Conservation (phyloP, 2,329 filamentous ascomycete genomes). For the Exophiala aquamarina region DNA sequence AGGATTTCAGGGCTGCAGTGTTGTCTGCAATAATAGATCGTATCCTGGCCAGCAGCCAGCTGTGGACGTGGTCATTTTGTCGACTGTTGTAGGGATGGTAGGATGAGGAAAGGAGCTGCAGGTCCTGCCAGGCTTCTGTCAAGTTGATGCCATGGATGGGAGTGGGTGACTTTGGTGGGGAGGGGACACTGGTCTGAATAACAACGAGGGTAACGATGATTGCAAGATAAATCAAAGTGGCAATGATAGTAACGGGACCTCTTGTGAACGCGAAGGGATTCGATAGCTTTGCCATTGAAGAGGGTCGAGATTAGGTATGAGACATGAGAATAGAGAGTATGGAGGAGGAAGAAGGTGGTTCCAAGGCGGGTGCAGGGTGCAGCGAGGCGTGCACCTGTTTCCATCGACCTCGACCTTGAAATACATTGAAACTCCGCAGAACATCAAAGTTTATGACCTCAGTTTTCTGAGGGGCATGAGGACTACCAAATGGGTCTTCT, state of each 20-base stretch:
- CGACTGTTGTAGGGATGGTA: slow-evolving; percentile 90
- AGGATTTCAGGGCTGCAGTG: slow-evolving; percentile 32
- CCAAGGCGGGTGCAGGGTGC: too few species aligned
- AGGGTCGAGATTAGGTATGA: neutral
- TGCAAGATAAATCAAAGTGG: slow-evolving; percentile 72
- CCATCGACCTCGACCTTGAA: too few species aligned
- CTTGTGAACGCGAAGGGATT: slow-evolving; percentile 72
- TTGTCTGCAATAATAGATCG: slow-evolving; percentile 67
- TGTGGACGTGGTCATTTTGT: slow-evolving; percentile 75
- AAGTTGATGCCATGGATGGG: slow-evolving; percentile 70
- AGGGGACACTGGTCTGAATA: slow-evolving; percentile 74
- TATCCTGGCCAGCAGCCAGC: slow-evolving; percentile 72
- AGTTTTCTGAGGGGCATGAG: too few species aligned
- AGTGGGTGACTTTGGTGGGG: slow-evolving; percentile 56
- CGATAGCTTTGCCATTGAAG: slow-evolving; percentile 27
- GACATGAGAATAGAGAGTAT: neutral
- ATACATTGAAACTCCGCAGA: too few species aligned
- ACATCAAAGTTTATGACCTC: too few species aligned
- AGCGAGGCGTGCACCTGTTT: too few species aligned
- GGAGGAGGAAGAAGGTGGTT: too few species aligned
- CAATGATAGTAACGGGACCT: slow-evolving; percentile 77
- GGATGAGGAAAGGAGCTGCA: slow-evolving; percentile 69
- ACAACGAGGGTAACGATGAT: slow-evolving; percentile 71
- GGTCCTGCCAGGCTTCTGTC: slow-evolving; percentile 81
- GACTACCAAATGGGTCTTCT: too few species aligned